Evolutionary conservation across 306 rosid species (phyloP).

Genomic region (Prunus dulcis): DNA sequence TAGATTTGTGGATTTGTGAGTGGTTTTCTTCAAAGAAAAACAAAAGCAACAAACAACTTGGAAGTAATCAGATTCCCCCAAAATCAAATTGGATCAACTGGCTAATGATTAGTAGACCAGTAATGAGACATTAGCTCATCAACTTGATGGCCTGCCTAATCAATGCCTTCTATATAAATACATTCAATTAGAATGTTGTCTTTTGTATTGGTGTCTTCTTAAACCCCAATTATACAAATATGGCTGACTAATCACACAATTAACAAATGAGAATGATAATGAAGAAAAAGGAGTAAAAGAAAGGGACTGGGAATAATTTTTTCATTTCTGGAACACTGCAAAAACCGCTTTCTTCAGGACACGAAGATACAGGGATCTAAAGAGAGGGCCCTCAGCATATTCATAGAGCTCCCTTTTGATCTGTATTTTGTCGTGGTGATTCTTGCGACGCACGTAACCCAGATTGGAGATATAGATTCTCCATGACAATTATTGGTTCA

Average conservation of each 20-base stretch:
- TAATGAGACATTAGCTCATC: too few species aligned
- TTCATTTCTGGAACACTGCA: slow-evolving; percentile 1
- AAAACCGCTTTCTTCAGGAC: background rate
- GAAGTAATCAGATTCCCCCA: too few species aligned
- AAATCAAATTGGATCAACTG: too few species aligned
- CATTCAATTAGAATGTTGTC: background rate
- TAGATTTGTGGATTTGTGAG: too few species aligned
- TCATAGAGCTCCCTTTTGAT: background rate
- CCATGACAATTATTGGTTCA: background rate
- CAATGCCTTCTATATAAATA: too few species aligned
- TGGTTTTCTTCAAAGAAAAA: too few species aligned
- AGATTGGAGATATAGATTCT: background rate
- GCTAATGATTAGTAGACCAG: too few species aligned
- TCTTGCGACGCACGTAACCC: background rate
- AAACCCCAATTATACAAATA: background rate
- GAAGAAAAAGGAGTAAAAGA: background rate
- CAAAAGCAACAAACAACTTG: too few species aligned
- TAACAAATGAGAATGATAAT: background rate
- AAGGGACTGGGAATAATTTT: background rate
- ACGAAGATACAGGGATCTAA: slow-evolving; percentile 5
- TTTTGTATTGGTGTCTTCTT: too few species aligned
- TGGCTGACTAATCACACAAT: background rate
- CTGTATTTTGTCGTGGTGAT: background rate
- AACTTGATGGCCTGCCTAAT: too few species aligned
- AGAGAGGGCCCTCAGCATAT: background rate